Percentiles rank a stretch among this genome's conserved stretches.
phyloP scores from a whole-genome alignment of 2,329 filamentous ascomycete genomes.

The Claviceps pusilla region DNA sequence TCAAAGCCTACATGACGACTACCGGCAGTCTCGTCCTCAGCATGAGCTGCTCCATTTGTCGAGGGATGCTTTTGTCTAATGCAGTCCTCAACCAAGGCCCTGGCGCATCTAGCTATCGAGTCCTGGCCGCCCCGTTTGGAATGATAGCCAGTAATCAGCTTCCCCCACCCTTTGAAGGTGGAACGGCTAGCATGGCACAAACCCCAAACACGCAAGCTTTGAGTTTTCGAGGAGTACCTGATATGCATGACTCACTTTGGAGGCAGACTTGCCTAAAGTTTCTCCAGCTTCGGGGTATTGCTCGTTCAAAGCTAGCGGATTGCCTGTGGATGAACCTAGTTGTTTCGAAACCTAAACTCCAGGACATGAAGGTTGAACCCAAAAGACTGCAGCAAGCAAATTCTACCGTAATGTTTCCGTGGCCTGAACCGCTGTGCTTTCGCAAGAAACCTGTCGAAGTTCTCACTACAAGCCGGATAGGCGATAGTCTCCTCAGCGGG shows the following conservation, averaged over 20 bases:
- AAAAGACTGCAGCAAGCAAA: slow-evolving; percentile 24
- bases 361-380: slow-evolving; percentile 27
- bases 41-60: slow-evolving; percentile 31
- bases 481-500: slow-evolving; percentile 23
- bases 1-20: slow-evolving; percentile 40
- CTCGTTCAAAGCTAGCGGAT: slow-evolving; percentile 26
- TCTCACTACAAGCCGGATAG: slow-evolving; percentile 23
- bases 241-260: slow-evolving; percentile 30
- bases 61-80: slow-evolving; percentile 31
- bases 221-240: slow-evolving; percentile 25
- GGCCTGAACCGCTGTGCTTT: slow-evolving; percentile 40
- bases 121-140: slow-evolving; percentile 42
- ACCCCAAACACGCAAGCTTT: slow-evolving; percentile 38
- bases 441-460: slow-evolving; percentile 30
- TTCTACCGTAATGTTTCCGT: slow-evolving; percentile 29
- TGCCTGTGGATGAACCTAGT: slow-evolving; percentile 38
- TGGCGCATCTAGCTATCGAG: slow-evolving; percentile 26
- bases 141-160: slow-evolving; percentile 18
- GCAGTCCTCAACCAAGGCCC: slow-evolving; percentile 26
- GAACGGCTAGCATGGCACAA: slow-evolving; percentile 26
- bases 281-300: slow-evolving; percentile 35
- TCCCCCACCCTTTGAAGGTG: slow-evolving; percentile 7
- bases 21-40: slow-evolving; percentile 38
- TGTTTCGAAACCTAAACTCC: slow-evolving; percentile 28
- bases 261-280: slow-evolving; percentile 35